These are phyloP conservation scores for Torrubiellomyces zombiae DNA, from an alignment of 2,329 filamentous ascomycete genomes.

Conservation along the genomic window DNA sequence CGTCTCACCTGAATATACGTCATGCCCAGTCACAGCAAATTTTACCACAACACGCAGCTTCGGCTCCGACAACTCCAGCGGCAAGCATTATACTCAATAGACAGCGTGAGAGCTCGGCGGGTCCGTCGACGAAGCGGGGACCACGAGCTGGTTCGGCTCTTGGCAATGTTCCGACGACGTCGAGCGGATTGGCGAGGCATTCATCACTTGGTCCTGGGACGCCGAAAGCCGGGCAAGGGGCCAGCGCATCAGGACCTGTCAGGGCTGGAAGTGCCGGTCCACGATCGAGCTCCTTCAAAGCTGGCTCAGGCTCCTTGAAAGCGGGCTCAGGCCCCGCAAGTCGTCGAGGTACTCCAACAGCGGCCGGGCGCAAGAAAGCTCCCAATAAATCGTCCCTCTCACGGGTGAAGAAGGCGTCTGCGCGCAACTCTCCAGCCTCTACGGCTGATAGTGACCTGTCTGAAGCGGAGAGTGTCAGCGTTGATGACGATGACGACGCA, in stretches of 20 bases:
- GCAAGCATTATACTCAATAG: conserved; percentile 42
- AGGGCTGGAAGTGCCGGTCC: conserved; percentile 45
- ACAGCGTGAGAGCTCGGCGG: conserved; percentile 42
- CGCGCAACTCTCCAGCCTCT: conserved; percentile 45
- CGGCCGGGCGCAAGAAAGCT: conserved; percentile 29
- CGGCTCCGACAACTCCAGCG: conserved; percentile 43
- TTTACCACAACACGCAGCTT: conserved; percentile 25
- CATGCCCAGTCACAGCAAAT: conserved; percentile 29
- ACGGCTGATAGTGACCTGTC: conserved; percentile 49
- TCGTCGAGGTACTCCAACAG: conserved; percentile 32
- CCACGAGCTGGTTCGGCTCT: conserved; percentile 31
- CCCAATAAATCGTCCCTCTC: conserved; percentile 43
- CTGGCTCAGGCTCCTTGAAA: conserved; percentile 24
- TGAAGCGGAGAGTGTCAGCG: conserved; percentile 40
- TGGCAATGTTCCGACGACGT: conserved; percentile 30
- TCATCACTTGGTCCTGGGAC: conserved; percentile 47
- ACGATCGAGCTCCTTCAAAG: conserved; percentile 30
- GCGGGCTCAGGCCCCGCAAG: conserved; percentile 18
- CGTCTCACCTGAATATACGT: conserved; percentile 28
- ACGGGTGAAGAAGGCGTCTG: conserved; percentile 40
- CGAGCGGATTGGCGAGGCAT: conserved; percentile 44
- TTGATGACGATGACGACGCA: conserved; percentile 30
- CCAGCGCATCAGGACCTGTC: conserved; percentile 15
- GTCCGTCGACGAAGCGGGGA: conserved; percentile 38
- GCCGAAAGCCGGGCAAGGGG: conserved; percentile 26